phyloP scores from a whole-genome alignment of 495 filamentous ascomycete genomes.

The Xylaria cubensis region DNA sequence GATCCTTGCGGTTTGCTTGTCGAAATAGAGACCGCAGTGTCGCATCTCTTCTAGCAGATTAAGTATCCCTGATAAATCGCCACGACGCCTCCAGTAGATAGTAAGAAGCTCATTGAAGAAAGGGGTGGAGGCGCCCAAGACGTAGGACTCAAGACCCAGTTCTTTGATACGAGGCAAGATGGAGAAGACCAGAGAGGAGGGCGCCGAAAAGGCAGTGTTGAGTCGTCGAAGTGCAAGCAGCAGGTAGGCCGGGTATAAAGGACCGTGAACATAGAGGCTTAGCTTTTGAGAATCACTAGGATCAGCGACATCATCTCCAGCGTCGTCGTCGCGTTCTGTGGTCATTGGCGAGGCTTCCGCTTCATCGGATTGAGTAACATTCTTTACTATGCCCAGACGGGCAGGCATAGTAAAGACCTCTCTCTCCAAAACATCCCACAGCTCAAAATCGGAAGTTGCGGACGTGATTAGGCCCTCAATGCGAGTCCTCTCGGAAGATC shows the following conservation, averaged over 20 bases:
- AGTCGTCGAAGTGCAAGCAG: slow-evolving; percentile 68
- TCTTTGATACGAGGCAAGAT: slow-evolving; percentile 74
- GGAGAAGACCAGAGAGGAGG: slow-evolving; percentile 65
- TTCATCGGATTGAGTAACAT: neutral
- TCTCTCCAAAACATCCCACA: slow-evolving; percentile 74
- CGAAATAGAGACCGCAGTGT: slow-evolving; percentile 66
- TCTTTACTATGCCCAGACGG: slow-evolving; percentile 43
- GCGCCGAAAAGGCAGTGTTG: slow-evolving; percentile 61
- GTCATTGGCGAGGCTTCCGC: slow-evolving; percentile 21
- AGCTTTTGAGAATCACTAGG: slow-evolving; percentile 38
- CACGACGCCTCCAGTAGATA: slow-evolving; percentile 67
- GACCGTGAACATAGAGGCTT: slow-evolving; percentile 63
- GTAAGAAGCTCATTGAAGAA: slow-evolving; percentile 78
- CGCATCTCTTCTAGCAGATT: slow-evolving; percentile 80
- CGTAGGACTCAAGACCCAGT: slow-evolving; percentile 71
- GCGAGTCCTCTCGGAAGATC: slow-evolving; percentile 47
- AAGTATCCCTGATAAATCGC: slow-evolving; percentile 65
- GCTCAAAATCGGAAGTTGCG: slow-evolving; percentile 65
- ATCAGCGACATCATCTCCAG: neutral
- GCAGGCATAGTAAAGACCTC: slow-evolving; percentile 71
- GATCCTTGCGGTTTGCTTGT: slow-evolving; percentile 61
- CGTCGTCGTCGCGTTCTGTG: neutral
- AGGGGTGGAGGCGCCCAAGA: slow-evolving; percentile 72
- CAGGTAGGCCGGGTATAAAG: slow-evolving; percentile 71
- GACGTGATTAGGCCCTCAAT: slow-evolving; percentile 56